Evolutionary conservation across 2,329 filamentous ascomycete genomes (phyloP), one percentile per base, ranked within the genome.

Genomic region (Xylogone sp.): DNA sequence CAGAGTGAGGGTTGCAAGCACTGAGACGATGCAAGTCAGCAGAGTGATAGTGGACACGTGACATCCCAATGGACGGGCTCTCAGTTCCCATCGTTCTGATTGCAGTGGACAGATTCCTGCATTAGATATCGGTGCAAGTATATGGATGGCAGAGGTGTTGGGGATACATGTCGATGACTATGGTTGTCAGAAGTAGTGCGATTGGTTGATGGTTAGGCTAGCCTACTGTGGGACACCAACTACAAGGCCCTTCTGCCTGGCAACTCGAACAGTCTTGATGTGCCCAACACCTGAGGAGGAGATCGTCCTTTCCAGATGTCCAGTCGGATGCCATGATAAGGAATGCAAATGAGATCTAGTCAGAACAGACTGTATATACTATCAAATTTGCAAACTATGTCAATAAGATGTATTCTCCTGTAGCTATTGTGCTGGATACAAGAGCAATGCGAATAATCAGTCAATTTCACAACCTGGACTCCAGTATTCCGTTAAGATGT

Each of bases 131-230:
- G 79, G 79, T 2, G 77, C 77, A 16, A 82, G 66, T 24, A 78
- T 60, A 1, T 71, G 75, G 9, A 79, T 61, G 0, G 55, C 50
- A 51, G 74, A 63, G 16, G 68, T 65, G 54, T 81, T 81, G 20
- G 79, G 79, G 1, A 82, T 73, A 60, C 79, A 83, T 0, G 75
- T 73, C 64, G 73, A 76, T 3, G 77, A 60, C 59, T 27, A 27
- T 7, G 3, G 22, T 21, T 22, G 31, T 53, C 20, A 50, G 52
- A 19, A 50, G 44, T 39, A 47, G 13, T 52, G n/a, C 18, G 44
- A 51, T 21, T 43, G 16, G 47, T 27, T 43, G 45, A 31, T 46
- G 39, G 45, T n/a, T 12, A n/a, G n/a, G n/a, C n/a, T 21, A 10
- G 21, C 60, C 46, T 56, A 62, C 61, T 8, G 49, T 44, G 5